These are phyloP conservation scores for Aureobasidium sp. DNA, from an alignment of 2,329 filamentous ascomycete species.

Conservation along the genomic window DNA sequence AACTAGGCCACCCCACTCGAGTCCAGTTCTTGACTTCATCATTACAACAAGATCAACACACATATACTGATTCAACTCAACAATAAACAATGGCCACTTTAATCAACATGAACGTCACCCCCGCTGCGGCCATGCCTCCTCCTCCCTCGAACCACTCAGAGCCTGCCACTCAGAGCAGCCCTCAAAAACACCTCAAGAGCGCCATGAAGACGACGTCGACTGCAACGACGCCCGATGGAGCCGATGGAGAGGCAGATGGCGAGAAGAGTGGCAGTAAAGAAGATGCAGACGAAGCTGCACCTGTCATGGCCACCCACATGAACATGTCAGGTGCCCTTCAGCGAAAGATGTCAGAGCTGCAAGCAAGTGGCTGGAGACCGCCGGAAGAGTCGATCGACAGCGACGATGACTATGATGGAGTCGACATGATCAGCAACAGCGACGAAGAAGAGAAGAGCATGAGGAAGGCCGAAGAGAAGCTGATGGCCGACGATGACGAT, in stretches of 20 bases:
- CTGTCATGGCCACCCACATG: conserved; percentile 7
- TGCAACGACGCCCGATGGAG: background rate
- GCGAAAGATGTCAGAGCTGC: conserved; percentile 20
- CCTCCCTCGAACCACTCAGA: background rate
- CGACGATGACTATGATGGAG: conserved; percentile 26
- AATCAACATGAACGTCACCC: background rate
- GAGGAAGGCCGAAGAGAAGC: conserved; percentile 20
- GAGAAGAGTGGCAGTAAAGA: conserved; percentile 7
- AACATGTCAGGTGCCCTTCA: conserved; percentile 22
- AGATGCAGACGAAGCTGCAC: conserved; percentile 16
- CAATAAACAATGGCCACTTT: conserved; percentile 12
- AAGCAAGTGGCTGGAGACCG: conserved; percentile 21
- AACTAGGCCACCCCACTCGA: background rate
- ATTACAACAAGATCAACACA: background rate
- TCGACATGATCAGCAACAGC: conserved; percentile 28
- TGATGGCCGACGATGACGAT: conserved; percentile 18
- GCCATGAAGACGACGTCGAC: conserved; percentile 3
- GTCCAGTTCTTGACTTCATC: background rate
- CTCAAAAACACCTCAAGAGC: conserved; percentile 1
- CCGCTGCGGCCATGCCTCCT: conserved; percentile 1
- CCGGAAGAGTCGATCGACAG: conserved; percentile 20
- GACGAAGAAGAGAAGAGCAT: conserved; percentile 23
- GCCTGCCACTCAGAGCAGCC: conserved; percentile 19
- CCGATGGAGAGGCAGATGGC: conserved; percentile 15
- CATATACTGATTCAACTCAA: conserved; percentile 1